Percentiles rank a stretch among this genome's conserved stretches.
Evolutionary conservation across 768 basidiomycete species (phyloP).

Genomic region (Leccinum uliginosum): DNA sequence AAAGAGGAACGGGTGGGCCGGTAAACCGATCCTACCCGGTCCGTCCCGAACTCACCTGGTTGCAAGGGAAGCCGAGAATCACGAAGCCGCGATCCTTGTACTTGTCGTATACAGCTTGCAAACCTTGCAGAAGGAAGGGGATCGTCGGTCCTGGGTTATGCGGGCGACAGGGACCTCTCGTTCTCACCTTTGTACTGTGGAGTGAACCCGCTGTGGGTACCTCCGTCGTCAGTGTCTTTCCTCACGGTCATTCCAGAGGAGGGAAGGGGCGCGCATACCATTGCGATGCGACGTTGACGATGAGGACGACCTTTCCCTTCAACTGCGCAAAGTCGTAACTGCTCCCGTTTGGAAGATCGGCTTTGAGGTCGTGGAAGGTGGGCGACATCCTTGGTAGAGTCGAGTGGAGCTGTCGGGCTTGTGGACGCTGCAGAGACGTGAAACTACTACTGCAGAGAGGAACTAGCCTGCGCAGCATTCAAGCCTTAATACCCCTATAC

Average conservation of each 20-base stretch:
- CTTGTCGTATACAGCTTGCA: slow-evolving; percentile 77
- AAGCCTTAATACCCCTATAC: too few relatives aligned
- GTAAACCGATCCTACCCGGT: not conserved
- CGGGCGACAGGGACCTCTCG: slow-evolving; percentile 1
- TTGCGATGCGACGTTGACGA: slow-evolving; percentile 75
- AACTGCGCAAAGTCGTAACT: slow-evolving; percentile 61
- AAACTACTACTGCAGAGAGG: not conserved
- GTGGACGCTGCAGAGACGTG: not conserved
- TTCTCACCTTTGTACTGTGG: slow-evolving; percentile 70
- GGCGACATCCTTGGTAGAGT: slow-evolving; percentile 19
- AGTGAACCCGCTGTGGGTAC: slow-evolving; percentile 66
- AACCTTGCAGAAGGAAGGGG: slow-evolving; percentile 40
- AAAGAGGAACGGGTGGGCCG: too few relatives aligned
- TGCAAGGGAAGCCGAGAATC: slow-evolving; percentile 89
- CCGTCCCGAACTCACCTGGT: slow-evolving; percentile 55
- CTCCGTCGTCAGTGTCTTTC: not conserved
- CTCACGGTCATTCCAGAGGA: not conserved
- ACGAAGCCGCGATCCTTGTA: slow-evolving; percentile 73
- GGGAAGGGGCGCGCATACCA: slow-evolving; percentile 37
- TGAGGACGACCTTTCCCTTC: slow-evolving; percentile 72
- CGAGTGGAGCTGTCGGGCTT: slow-evolving; percentile 8
- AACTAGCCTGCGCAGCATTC: too few relatives aligned
- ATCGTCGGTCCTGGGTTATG: not conserved
- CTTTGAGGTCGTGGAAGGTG: slow-evolving; percentile 66
- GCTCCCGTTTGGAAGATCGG: slow-evolving; percentile 53